Evolutionary conservation across 2,329 filamentous ascomycete genomes (phyloP), one percentile per base, ranked within the genome.

Genomic region (Pseudogymnoascus destructans): DNA sequence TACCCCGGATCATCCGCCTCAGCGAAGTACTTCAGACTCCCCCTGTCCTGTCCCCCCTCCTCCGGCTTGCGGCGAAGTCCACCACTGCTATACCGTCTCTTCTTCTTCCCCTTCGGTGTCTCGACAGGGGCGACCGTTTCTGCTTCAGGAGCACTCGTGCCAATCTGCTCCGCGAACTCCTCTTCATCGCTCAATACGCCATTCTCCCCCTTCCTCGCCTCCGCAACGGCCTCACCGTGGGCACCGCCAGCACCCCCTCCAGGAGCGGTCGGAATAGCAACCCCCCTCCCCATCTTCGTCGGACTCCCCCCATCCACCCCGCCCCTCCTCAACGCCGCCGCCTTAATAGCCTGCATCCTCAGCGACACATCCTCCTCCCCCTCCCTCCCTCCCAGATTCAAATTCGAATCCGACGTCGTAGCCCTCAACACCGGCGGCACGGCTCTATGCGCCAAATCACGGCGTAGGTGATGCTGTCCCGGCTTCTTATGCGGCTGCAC

Each of bases 21-120:
- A 66, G 95, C 90, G 66, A 87, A 91, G 65, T 91, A 95, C 69
- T 95, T 85, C n/a, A 96, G 76, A 62, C 87, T 80, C n/a, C 89
- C 86, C 57, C 86, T 77, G 8, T 80, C 77, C 10, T 85, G 80
- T 15, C 78, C 79, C 5, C 95, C 85, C 62, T 89, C 87, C 59
- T 80, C 75, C 21, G 88, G 86, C 66, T 87, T 85, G 60, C 82
- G 76, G 33, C 87, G 82, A 23, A 96, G 77, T 4, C 89, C 90
- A 63, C 89, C 89, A 55, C 90, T 91, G 5, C 90, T 96, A 70
- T 95, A 93, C 21, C 92, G 84, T 60, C 91, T 81, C 68, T 81
- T 82, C 60, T 77, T 78, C 55, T 66, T 68, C 11, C 62, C 62
- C 27, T 59, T 62, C 3, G 60, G 58, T 8, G 42, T 23, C 17